Evolutionary conservation across 2,329 filamentous ascomycete species (phyloP).

Genomic region (Alternaria sp.): DNA sequence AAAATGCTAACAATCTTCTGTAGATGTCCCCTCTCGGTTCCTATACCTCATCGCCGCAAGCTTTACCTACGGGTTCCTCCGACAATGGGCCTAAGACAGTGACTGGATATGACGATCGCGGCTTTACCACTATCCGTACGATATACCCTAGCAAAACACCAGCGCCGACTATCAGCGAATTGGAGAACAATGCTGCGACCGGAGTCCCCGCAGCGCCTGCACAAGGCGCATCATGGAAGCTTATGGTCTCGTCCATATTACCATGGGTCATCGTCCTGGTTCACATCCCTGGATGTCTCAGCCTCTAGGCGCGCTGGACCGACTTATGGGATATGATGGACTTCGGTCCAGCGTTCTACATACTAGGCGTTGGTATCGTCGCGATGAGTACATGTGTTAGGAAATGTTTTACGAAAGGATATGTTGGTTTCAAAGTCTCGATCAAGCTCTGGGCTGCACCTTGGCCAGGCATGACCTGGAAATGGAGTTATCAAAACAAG

Average conservation of each 20-base stretch:
- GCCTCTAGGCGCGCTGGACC: conserved; percentile 11
- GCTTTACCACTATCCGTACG: conserved; percentile 59
- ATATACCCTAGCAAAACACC: conserved; percentile 25
- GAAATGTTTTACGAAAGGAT: conserved; percentile 8
- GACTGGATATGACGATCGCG: conserved; percentile 59
- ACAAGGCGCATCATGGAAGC: conserved; percentile 4
- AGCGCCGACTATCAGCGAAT: neutral
- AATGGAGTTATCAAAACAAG: conserved; percentile 13
- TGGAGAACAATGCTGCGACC: conserved; percentile 21
- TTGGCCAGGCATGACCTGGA: conserved; percentile 13
- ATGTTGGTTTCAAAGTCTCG: conserved; percentile 21
- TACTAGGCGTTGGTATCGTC: conserved; percentile 10
- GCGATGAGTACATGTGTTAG: conserved; percentile 5
- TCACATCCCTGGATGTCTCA: conserved; percentile 8
- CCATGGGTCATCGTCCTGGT: conserved; percentile 13
- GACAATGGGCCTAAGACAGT: conserved; percentile 42
- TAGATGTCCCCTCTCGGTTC: conserved; percentile 62
- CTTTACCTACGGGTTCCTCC: conserved; percentile 41
- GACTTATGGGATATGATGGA: conserved; percentile 3
- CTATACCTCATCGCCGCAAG: conserved; percentile 61
- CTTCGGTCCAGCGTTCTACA: conserved; percentile 11
- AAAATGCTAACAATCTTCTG: conserved; percentile 25
- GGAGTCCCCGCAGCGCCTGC: conserved; percentile 17
- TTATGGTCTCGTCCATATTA: conserved; percentile 5
- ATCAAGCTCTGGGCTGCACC: conserved; percentile 22